Evolutionary conservation across 75 land plant genomes (phyloP), one percentile per base, ranked within the genome.

Genomic region (Adiantum capillusveneris): DNA sequence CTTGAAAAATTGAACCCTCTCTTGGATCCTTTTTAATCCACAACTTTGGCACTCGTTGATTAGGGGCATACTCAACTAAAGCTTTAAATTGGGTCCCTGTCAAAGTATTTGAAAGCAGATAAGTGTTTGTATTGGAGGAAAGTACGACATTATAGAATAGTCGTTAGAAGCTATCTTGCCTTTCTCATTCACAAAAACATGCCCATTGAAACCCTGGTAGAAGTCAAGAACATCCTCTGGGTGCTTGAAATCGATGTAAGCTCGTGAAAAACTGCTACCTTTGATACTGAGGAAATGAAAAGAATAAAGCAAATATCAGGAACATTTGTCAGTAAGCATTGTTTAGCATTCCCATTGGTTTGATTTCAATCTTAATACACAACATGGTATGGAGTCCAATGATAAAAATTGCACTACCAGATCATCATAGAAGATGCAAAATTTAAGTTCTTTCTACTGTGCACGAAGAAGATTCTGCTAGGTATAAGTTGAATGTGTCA

Each of bases 51-150:
- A 88, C 81, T 29, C 95, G 84, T 63, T 92, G 97, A 44, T 85
- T 81, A 5, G 97, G 97, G 54, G 95, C 89, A 81, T 92, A 88
- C 50, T 92, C 97, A 28, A 92, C 97, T 54, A 74, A 31, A 11
- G 80, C 71, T 68, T 85, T 88, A 62, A 60, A 83, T 57, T 88
- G 97, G 37, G 81, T 43, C 31, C 97, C 97, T 91, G 75, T 61
- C 24, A 34, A 14, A 2, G 25, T 29, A 14, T 46, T n/a, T 6
- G 17, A 46, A n/a, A 6, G 18, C 18, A 31, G 6, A 41, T 42
- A 26, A 1, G 2, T 36, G 21, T 18, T 46, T 18, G 17, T 46
- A 46, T 46, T 2, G 22, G 14, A 17, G 17, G 17, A 6, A 46
- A 46, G 6, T 21, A 6, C 22, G 6, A 46, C n/a, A n/a, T n/a